Conservation (phyloP, 164 flowering plant genomes). For the Berberis vulgaris region DNA sequence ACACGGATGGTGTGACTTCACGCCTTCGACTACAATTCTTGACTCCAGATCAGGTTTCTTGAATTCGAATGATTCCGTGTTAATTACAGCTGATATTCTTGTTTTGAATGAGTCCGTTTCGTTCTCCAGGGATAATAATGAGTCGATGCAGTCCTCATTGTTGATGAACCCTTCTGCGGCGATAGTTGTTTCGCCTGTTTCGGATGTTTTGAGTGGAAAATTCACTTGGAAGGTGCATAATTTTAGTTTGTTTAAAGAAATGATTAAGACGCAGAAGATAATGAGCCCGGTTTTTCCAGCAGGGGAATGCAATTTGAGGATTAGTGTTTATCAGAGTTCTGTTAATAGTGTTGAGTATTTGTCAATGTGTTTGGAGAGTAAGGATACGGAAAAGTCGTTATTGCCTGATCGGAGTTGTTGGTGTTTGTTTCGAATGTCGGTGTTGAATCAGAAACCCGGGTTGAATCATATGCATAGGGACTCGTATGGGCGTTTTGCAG, state of each 20-base stretch:
- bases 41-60: conserved; percentile 64
- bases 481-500: conserved; percentile 91
- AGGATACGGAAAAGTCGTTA: conserved; percentile 71
- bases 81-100: conserved; percentile 78
- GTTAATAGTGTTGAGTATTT: conserved; percentile 74
- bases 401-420: conserved; percentile 79
- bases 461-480: conserved; percentile 82
- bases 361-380: conserved; percentile 96
- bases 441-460: conserved; percentile 81
- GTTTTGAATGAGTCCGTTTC: conserved; percentile 65
- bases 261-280: conserved; percentile 95
- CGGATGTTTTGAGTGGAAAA: conserved; percentile 80
- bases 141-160: conserved; percentile 25
- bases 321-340: conserved; percentile 88
- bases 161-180: background rate
- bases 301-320: conserved; percentile 85
- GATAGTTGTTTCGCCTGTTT: conserved; percentile 15
- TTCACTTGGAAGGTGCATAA: conserved; percentile 95
- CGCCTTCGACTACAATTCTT: conserved; percentile 51
- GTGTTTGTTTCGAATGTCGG: conserved; percentile 97
- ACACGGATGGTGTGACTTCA: conserved; percentile 97
- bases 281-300: conserved; percentile 96
- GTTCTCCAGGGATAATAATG: conserved; percentile 54
- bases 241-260: conserved; percentile 81
- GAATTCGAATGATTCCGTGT: conserved; percentile 33